Conservation (phyloP, 371 early-diverging fungal genomes). For the Chytridium lagenaria region DNA sequence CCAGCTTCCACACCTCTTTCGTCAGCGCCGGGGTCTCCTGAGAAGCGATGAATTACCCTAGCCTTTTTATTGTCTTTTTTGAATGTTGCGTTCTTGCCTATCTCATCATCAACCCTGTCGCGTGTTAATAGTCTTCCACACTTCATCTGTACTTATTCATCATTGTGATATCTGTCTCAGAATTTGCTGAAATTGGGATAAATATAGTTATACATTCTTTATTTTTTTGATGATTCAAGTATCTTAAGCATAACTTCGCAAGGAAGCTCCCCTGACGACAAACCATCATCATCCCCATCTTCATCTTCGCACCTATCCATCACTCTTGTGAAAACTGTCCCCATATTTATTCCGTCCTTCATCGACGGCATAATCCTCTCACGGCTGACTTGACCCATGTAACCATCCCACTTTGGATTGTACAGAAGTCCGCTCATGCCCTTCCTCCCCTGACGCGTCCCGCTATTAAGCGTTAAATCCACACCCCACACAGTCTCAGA, state of each 20-base stretch:
- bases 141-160: not conserved
- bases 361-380: not conserved
- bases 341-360: not conserved
- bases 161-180: not conserved
- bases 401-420: not conserved
- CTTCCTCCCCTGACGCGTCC: not conserved
- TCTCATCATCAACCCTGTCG: too few relatives aligned
- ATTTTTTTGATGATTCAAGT: not conserved
- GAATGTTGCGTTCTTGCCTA: too few relatives aligned
- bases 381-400: not conserved
- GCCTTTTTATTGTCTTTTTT: not conserved
- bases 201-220: not conserved
- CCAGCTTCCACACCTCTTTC: constrained; percentile 7
- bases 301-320: too few relatives aligned
- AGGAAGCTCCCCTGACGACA: not conserved
- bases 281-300: not conserved
- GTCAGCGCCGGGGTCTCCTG: constrained; percentile 1
- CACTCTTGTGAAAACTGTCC: too few relatives aligned
- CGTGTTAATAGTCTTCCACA: not conserved
- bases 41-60: not conserved
- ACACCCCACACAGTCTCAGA: not conserved
- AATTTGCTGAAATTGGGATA: not conserved
- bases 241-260: not conserved
- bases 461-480: not conserved
- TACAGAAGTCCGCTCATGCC: not conserved